Conservation (phyloP, 129 eudicot species). For the carrot (Daucus carota) region DNA sequence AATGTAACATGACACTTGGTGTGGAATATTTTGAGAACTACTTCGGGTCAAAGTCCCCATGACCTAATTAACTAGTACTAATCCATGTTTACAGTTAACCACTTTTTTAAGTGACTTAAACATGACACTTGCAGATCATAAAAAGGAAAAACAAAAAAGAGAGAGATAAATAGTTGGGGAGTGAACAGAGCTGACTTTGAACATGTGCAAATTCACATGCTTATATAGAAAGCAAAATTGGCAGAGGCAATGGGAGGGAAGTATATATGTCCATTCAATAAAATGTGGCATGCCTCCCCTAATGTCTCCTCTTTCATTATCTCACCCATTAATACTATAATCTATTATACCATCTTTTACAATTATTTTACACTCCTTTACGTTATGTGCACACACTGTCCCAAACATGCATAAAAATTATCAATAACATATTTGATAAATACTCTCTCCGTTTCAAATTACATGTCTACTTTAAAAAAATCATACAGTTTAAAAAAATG, state of each 20-base stretch:
- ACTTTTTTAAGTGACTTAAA: neutral
- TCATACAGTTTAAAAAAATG: too few species aligned
- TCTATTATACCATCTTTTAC: neutral
- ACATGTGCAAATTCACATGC: constrained; percentile 6
- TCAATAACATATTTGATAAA: too few species aligned
- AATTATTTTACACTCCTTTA: too few species aligned
- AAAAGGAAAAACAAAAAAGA: neutral
- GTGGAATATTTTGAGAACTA: neutral
- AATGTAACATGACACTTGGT: neutral
- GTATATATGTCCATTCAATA: neutral
- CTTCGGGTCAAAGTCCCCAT: neutral
- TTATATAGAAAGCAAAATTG: neutral
- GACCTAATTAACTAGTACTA: neutral
- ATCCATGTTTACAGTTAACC: neutral
- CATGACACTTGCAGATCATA: neutral
- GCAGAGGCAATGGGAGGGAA: neutral
- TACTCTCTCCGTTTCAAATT: too few species aligned
- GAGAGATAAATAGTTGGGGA: neutral
- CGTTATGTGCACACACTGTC: too few species aligned
- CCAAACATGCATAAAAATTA: too few species aligned
- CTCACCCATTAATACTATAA: neutral
- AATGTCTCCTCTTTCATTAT: neutral
- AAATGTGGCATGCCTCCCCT: constrained; percentile 6
- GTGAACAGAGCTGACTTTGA: constrained; percentile 4
- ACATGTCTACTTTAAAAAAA: too few species aligned